A percentile compares a stretch with the other conserved stretches of the same genome.
These are phyloP conservation scores for Coccomyxa sp. DNA, from an alignment of 139 green algal species.

Conservation along the genomic window DNA sequence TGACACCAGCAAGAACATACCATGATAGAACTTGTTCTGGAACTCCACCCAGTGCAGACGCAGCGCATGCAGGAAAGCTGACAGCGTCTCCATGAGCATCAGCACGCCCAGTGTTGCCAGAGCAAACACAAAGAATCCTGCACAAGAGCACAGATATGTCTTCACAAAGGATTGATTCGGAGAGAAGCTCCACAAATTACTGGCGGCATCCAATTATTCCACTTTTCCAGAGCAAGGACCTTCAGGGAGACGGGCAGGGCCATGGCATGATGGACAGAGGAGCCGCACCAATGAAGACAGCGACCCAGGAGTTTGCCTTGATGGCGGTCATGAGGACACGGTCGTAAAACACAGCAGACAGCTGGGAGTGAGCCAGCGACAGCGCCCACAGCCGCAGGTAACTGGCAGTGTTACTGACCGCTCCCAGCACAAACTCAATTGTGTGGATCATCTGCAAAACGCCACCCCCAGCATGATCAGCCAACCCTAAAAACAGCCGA, in stretches of 20 bases:
- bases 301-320: slow-evolving; percentile 5
- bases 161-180: background rate
- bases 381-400: slow-evolving; percentile 98
- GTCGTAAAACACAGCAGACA: slow-evolving; percentile 94
- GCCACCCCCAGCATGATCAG: no score
- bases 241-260: background rate
- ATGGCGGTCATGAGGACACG: slow-evolving; percentile 82
- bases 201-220: background rate
- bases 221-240: background rate
- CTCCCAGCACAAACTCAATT: slow-evolving; percentile 98
- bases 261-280: no score
- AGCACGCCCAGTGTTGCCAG: slow-evolving; percentile 92
- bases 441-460: slow-evolving; percentile 90
- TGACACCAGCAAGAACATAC: slow-evolving; percentile 5
- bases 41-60: slow-evolving; percentile 98
- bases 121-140: slow-evolving; percentile 88
- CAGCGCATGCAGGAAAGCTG: slow-evolving; percentile 96
- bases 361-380: slow-evolving; percentile 91
- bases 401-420: slow-evolving; percentile 97
- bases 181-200: background rate
- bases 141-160: background rate
- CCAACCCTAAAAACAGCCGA: no score
- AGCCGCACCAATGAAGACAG: slow-evolving; percentile 61
- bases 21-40: slow-evolving; percentile 78
- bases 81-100: slow-evolving; percentile 97